Conservation (phyloP, 768 basidiomycete genomes). For the Termitomyces sp. region DNA sequence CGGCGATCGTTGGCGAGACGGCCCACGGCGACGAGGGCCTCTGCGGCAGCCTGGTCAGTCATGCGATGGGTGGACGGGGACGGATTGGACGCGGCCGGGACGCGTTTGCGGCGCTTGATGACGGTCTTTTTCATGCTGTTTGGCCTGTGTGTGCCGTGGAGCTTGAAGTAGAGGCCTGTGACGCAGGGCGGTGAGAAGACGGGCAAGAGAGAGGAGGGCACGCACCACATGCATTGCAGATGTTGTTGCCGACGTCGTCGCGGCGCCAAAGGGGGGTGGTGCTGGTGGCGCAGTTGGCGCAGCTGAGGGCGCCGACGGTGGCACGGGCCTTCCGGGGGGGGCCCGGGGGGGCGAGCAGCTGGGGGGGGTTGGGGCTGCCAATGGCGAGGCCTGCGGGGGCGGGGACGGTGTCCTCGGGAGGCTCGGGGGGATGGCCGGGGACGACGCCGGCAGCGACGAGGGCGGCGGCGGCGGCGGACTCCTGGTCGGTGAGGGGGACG, state of each 20-base stretch:
- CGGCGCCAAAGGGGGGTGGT: slow-evolving; percentile 88
- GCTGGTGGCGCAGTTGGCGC: slow-evolving; percentile 85
- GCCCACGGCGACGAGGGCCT: slow-evolving; percentile 82
- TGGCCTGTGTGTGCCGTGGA: slow-evolving; percentile 94
- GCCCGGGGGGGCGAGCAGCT: slow-evolving; percentile 5
- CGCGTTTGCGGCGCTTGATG: slow-evolving; percentile 96
- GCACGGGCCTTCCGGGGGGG: slow-evolving; percentile 28
- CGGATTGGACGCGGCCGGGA: slow-evolving; percentile 76
- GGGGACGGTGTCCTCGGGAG: slow-evolving; percentile 4
- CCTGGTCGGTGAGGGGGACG: slow-evolving; percentile 8
- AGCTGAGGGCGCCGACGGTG: slow-evolving; percentile 69
- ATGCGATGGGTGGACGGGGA: slow-evolving; percentile 29
- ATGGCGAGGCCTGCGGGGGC: slow-evolving; percentile 15
- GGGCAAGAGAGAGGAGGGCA: slow-evolving; percentile 23
- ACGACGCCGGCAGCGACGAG: slow-evolving; percentile 17
- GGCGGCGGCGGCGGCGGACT: slow-evolving; percentile 16
- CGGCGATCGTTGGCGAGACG: slow-evolving; percentile 37
- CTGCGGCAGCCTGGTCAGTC: slow-evolving; percentile 85
- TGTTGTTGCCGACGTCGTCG: slow-evolving; percentile 88
- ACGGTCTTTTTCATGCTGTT: slow-evolving; percentile 99
- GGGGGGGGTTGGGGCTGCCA: slow-evolving; percentile 14
- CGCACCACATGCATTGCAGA: slow-evolving; percentile 94
- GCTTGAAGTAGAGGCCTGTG: slow-evolving; percentile 93
- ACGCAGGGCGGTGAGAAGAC: slow-evolving; percentile 18
- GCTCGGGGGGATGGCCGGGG: slow-evolving; percentile 1